A percentile compares a stretch with the other conserved stretches of the same genome.
These are phyloP conservation scores for Salix brachista DNA, from an alignment of 345 rosid genomes.

Conservation along the genomic window DNA sequence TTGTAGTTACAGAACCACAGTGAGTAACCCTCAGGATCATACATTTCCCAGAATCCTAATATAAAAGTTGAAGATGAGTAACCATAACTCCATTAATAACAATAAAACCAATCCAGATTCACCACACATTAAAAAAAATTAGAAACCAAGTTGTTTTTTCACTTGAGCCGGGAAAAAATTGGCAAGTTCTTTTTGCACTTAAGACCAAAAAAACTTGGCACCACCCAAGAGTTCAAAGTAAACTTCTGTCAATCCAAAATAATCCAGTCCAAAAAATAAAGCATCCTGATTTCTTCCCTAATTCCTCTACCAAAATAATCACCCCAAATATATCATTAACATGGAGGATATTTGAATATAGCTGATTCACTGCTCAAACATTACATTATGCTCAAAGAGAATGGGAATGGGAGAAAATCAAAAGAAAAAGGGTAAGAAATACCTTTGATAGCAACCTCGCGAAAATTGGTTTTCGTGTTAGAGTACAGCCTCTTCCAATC, in stretches of 20 bases:
- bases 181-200: background rate
- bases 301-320: background rate
- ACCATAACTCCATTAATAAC: background rate
- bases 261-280: background rate
- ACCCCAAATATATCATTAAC: background rate
- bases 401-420: too few species aligned
- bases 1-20: conserved; percentile 98
- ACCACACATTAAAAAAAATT: background rate
- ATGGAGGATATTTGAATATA: background rate
- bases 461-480: conserved; percentile 92
- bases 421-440: background rate
- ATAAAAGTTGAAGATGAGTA: background rate
- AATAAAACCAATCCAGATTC: background rate
- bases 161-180: too few species aligned
- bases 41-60: conserved; percentile 99
- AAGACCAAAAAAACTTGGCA: background rate
- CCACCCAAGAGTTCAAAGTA: background rate
- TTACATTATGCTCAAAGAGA: too few species aligned
- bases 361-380: background rate
- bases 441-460: conserved; percentile 96
- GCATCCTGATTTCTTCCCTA: background rate
- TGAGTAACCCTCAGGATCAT: conserved; percentile 96
- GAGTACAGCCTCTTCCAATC: conserved; percentile 99
- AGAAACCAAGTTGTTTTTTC: background rate
- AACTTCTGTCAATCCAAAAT: background rate